Percentiles rank a stretch among this genome's conserved stretches.
These are phyloP conservation scores for Diaporthe sp. DNA, from an alignment of 2,329 filamentous ascomycete species.

Conservation along the genomic window DNA sequence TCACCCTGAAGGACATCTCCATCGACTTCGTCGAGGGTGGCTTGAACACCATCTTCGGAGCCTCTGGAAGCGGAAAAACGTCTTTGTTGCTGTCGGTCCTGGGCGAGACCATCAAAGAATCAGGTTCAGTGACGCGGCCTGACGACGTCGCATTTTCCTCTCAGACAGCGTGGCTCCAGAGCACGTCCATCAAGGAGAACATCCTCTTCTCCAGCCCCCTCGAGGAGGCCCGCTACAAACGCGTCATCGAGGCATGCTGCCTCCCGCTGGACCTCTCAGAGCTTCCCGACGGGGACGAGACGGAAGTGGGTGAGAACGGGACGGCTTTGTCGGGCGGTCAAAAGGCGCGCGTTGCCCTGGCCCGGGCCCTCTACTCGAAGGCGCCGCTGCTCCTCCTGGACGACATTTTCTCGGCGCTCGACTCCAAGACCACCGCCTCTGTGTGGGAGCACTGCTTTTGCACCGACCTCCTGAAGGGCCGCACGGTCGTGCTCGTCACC, in stretches of 20 bases:
- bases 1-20: conserved; percentile 58
- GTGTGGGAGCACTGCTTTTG: conserved; percentile 70
- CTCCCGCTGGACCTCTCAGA: conserved; percentile 61
- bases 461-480: conserved; percentile 61
- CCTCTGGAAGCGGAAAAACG: conserved; percentile 68
- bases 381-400: conserved; percentile 66
- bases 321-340: conserved; percentile 67
- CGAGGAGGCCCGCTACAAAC: conserved; percentile 63
- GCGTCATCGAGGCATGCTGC: conserved; percentile 66
- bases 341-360: conserved; percentile 66
- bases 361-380: conserved; percentile 67
- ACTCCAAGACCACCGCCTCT: conserved; percentile 65
- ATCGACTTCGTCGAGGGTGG: conserved; percentile 64
- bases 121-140: conserved; percentile 58
- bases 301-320: conserved; percentile 64
- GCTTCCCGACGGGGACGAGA: conserved; percentile 61
- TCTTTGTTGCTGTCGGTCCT: conserved; percentile 64
- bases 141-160: conserved; percentile 66
- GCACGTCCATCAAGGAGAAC: conserved; percentile 65
- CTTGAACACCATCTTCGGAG: conserved; percentile 64
- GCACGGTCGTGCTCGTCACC: conserved; percentile 67
- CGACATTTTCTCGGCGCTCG: conserved; percentile 69
- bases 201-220: conserved; percentile 64
- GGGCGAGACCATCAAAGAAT: conserved; percentile 63
- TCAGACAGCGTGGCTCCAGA: conserved; percentile 68